Evolutionary conservation across 805 yeast species (phyloP).

Genomic region (Schwanniomyces vanrijiae): DNA sequence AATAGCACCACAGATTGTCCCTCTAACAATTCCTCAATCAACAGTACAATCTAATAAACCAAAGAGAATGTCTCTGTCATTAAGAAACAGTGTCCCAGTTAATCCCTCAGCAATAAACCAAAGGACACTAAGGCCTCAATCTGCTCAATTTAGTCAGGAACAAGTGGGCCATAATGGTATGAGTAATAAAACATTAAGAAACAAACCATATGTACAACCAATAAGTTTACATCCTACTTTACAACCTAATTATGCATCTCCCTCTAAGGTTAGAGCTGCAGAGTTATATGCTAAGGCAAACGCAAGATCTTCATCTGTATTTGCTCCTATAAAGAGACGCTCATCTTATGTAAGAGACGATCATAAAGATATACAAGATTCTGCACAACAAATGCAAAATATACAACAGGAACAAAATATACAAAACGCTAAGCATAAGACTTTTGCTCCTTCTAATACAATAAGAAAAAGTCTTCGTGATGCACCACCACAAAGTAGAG

Average conservation of each 20-base stretch:
- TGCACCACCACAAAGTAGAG: slow-evolving; percentile 1
- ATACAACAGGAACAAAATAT: not conserved
- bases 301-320: slow-evolving; percentile 37
- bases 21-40: slow-evolving; percentile 8
- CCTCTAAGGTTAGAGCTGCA: slow-evolving; percentile 47
- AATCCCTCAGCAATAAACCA: slow-evolving; percentile 16
- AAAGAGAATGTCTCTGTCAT: slow-evolving; percentile 17
- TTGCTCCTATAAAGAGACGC: slow-evolving; percentile 41
- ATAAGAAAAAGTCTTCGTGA: slow-evolving; percentile 10
- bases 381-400: not conserved
- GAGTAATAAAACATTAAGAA: slow-evolving; percentile 29
- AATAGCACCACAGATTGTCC: not conserved
- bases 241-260: slow-evolving; percentile 37
- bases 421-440: not conserved
- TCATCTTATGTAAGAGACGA: slow-evolving; percentile 59
- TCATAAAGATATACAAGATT: not conserved
- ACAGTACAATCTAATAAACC: slow-evolving; percentile 6
- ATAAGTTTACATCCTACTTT: slow-evolving; percentile 41
- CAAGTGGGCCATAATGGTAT: slow-evolving; percentile 15
- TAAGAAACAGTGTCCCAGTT: slow-evolving; percentile 23
- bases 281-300: slow-evolving; percentile 54
- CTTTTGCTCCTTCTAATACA: not conserved
- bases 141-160: slow-evolving; percentile 12
- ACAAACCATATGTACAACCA: slow-evolving; percentile 31
- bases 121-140: slow-evolving; percentile 37